Percentiles rank a stretch among this genome's conserved stretches.
Evolutionary conservation across 495 filamentous ascomycete species (phyloP).

Genomic region (Penicillium salamii): DNA sequence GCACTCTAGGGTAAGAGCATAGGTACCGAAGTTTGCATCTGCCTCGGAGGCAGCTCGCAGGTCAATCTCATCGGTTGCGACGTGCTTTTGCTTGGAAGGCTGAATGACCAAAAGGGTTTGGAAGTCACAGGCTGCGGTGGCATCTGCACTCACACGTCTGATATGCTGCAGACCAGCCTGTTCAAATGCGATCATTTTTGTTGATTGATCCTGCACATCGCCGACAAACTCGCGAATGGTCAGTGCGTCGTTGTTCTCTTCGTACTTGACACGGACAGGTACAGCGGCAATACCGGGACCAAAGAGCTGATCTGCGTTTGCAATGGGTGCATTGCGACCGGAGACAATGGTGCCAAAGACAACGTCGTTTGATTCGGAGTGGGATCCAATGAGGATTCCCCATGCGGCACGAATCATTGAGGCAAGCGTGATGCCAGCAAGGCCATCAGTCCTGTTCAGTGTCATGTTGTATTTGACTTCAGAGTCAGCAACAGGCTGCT

Average conservation of each 20-base stretch:
- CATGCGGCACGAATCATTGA: constrained; percentile 27
- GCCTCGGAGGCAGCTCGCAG: constrained; percentile 8
- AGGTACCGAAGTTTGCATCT: constrained; percentile 13
- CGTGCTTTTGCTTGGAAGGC: constrained; percentile 33
- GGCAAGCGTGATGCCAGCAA: constrained; percentile 17
- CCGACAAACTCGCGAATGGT: constrained; percentile 36
- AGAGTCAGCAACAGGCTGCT: constrained; percentile 22
- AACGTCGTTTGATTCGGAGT: constrained; percentile 26
- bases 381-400: constrained; percentile 43
- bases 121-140: constrained; percentile 53
- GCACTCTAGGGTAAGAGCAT: constrained; percentile 17
- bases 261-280: constrained; percentile 44
- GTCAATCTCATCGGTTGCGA: constrained; percentile 27
- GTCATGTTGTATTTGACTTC: constrained; percentile 1
- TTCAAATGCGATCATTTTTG: constrained; percentile 42
- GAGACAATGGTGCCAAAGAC: constrained; percentile 49
- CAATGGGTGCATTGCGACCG: constrained; percentile 50
- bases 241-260: constrained; percentile 20
- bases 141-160: constrained; percentile 46
- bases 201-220: constrained; percentile 32
- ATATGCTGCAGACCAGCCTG: constrained; percentile 55
- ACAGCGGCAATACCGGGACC: constrained; percentile 60
- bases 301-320: constrained; percentile 49
- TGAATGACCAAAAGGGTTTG: constrained; percentile 53
- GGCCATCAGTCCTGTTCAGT: constrained; percentile 13